Evolutionary conservation across 176 grass and related monocot genomes (phyloP).

Genomic region (Triticum monococcum): DNA sequence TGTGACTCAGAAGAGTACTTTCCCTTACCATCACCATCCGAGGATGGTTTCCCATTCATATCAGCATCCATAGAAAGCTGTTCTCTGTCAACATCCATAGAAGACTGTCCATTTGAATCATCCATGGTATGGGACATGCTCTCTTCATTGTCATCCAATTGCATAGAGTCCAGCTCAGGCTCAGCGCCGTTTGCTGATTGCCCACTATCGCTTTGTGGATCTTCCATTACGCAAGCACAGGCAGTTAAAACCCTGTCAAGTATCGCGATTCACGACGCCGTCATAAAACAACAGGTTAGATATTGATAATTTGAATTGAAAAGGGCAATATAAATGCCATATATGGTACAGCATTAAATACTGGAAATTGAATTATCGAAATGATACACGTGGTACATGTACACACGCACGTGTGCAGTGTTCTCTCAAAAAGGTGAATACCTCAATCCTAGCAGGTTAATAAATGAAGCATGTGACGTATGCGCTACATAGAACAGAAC

Average conservation of each 20-base stretch:
- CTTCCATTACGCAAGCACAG: slow-evolving; percentile 31
- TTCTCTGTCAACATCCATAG: slow-evolving; percentile 13
- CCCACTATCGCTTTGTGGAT: slow-evolving; percentile 9
- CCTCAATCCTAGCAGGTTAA: not conserved
- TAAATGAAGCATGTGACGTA: not conserved
- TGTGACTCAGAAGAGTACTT: slow-evolving; percentile 14
- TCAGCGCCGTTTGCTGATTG: slow-evolving; percentile 22
- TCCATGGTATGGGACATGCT: slow-evolving; percentile 19
- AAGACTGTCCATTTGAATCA: slow-evolving; percentile 16
- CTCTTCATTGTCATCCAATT: slow-evolving; percentile 27
- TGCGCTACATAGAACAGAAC: not conserved
- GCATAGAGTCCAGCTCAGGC: slow-evolving; percentile 35
- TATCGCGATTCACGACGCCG: not conserved
- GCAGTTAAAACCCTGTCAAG: slow-evolving; percentile 30
- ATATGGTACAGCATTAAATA: not conserved
- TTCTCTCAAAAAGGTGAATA: not conserved
- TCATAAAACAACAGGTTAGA: slow-evolving; percentile 5
- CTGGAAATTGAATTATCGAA: not conserved
- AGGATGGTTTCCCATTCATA: slow-evolving; percentile 23
- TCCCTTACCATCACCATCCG: slow-evolving; percentile 23
- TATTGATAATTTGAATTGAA: slow-evolving; percentile 8
- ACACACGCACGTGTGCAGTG: not conserved
- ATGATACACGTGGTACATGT: not conserved
- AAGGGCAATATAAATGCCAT: not conserved
- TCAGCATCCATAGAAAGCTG: slow-evolving; percentile 40